Base-by-base conservation (phyloP, 192 early-diverging fungal genomes). In the Rhizophagus prolifer region DNA sequence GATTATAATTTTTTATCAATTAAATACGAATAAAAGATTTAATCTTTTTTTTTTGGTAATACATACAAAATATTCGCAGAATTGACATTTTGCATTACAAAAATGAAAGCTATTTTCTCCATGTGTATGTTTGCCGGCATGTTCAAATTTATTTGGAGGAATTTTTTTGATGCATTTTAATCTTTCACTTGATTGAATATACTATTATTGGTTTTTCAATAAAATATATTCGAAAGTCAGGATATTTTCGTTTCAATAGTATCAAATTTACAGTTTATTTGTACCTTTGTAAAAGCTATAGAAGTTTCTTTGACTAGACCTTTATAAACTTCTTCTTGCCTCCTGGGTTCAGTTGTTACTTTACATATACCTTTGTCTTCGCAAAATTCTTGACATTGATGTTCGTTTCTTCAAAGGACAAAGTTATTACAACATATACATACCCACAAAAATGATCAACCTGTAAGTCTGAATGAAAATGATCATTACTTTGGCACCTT, bases 371-470 rank as follows among this genome's bases (percentile, higher is more conserved):
- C 78, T 5, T 14, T 12, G 16, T 44, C 47, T 58, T 79, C 73
- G 34, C 78, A 79, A 31, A 54, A 7, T 38, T 79, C 28, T 21
- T 28, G 31, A 50, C 78, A 79, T 64, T 74, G 78, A 74, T 79
- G 78, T 28, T 75, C 78, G 12, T 75, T 19, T 7, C 77, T 78
- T 61, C 23, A 62, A 58, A 44, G 5, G 36, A 62, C 19, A 9
- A 41, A 47, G 70, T 14, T 9, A 14, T 41, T 61, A 61, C 13
- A 71, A 6, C 1, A 34, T 14, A 58, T 60, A 74, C 59, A 23
- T 31, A 47, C 62, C 75, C 75, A 21, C 75, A 76, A 36, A 76
- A 68, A 76, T 76, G 75, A 59, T 76, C 26, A 9, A 68, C 65
- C 2, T 4, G 9, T 19, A 34, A 23, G 58, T 31, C 65, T 3